Conservation (phyloP, 2,329 filamentous ascomycete species). For the Zymoseptoria ardabiliae region DNA sequence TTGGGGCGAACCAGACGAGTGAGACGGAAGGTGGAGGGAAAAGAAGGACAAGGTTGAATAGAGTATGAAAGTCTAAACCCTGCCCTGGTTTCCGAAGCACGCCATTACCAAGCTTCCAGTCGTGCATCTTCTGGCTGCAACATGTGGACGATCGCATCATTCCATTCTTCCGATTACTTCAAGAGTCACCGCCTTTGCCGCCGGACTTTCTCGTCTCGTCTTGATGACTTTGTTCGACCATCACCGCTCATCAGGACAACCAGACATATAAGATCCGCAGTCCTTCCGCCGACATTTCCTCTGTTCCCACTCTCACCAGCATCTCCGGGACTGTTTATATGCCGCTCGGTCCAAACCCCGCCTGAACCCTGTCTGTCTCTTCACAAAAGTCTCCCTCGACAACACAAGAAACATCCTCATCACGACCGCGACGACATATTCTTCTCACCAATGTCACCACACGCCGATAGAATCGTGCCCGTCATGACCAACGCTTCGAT, state of each 20-base stretch:
- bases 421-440: neutral
- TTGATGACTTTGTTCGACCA: no score
- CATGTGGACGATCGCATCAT: neutral
- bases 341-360: neutral
- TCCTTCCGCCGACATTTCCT: neutral
- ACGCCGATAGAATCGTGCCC: neutral
- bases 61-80: neutral
- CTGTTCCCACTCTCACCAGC: neutral
- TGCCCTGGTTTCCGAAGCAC: neutral
- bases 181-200: neutral
- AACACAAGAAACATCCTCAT: neutral
- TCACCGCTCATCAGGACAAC: no score
- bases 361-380: neutral
- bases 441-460: neutral
- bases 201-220: neutral
- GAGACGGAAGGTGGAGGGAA: no score
- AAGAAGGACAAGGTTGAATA: no score
- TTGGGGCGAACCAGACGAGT: neutral
- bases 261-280: neutral
- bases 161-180: neutral
- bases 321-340: no score
- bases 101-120: neutral
- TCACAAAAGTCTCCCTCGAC: neutral
- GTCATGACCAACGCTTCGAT: conserved; percentile 39
- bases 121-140: neutral